Conservation (phyloP, 2,329 filamentous ascomycete species). For the Didymella pinodella region DNA sequence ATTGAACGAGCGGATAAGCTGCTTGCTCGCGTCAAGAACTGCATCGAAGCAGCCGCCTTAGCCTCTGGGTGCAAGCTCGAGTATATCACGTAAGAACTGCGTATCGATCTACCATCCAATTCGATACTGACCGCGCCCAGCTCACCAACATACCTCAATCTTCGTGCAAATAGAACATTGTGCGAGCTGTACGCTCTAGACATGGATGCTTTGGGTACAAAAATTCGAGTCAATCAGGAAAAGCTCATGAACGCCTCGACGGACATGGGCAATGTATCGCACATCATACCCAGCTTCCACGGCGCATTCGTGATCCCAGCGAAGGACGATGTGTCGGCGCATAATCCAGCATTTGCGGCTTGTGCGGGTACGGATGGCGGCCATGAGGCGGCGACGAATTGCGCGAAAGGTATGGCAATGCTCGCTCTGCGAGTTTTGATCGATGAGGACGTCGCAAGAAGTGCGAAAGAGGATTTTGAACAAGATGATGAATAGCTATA, state of each 20-base stretch:
- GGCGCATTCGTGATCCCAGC: constrained; percentile 58
- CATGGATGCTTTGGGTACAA: constrained; percentile 54
- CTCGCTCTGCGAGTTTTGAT: constrained; percentile 26
- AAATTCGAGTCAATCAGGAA: constrained; percentile 50
- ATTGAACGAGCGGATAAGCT: constrained; percentile 32
- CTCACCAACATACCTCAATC: constrained; percentile 55
- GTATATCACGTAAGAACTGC: constrained; percentile 46
- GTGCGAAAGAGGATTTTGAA: constrained; percentile 30
- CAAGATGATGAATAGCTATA: constrained; percentile 9
- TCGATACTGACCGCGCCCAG: constrained; percentile 23
- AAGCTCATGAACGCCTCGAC: constrained; percentile 47
- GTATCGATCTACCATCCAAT: neutral
- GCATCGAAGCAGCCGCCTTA: constrained; percentile 34
- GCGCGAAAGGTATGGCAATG: constrained; percentile 57
- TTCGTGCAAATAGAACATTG: constrained; percentile 56
- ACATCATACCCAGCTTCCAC: constrained; percentile 51
- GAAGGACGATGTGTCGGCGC: constrained; percentile 47
- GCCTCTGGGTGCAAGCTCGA: constrained; percentile 39
- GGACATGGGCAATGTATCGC: constrained; percentile 30
- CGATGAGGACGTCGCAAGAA: constrained; percentile 25
- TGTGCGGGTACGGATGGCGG: constrained; percentile 51
- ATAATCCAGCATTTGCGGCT: constrained; percentile 55
- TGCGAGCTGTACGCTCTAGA: constrained; percentile 56
- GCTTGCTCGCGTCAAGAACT: constrained; percentile 47
- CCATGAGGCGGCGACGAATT: constrained; percentile 54